Evolutionary conservation across 2,329 filamentous ascomycete genomes (phyloP).

Genomic region (Aureobasidium subglaciale): DNA sequence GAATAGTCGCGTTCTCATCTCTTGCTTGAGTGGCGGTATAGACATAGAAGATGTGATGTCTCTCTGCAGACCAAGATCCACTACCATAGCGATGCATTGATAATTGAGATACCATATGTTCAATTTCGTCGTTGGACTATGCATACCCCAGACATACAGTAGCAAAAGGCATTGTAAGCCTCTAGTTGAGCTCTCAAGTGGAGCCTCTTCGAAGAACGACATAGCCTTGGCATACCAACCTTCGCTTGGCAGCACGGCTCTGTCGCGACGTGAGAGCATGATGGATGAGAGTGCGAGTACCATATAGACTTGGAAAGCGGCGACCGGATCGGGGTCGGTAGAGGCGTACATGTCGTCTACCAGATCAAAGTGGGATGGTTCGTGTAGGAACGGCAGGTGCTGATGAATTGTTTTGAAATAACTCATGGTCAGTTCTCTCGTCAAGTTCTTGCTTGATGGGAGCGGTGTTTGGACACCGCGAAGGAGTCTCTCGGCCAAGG

Average conservation of each 20-base stretch:
- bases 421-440: background rate
- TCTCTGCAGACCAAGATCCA: background rate
- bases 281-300: background rate
- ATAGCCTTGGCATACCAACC: background rate
- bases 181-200: background rate
- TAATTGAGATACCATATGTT: conserved; percentile 8
- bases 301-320: conserved; percentile 7
- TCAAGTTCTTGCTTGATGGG: background rate
- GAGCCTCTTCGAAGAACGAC: background rate
- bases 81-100: conserved; percentile 9
- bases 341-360: background rate
- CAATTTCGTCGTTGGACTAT: conserved; percentile 2
- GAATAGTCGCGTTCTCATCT: conserved; percentile 1
- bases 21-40: background rate
- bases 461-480: background rate
- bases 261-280: background rate
- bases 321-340: background rate
- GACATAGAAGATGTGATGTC: background rate
- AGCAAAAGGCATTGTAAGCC: conserved; percentile 5
- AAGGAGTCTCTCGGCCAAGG: background rate
- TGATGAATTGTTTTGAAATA: background rate
- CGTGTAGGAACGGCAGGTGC: background rate
- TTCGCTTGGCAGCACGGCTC: background rate
- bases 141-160: conserved; percentile 2
- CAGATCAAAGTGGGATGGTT: background rate